phyloP scores from a whole-genome alignment of 2,329 filamentous ascomycete genomes.

The Aspergillus fumigatus region DNA sequence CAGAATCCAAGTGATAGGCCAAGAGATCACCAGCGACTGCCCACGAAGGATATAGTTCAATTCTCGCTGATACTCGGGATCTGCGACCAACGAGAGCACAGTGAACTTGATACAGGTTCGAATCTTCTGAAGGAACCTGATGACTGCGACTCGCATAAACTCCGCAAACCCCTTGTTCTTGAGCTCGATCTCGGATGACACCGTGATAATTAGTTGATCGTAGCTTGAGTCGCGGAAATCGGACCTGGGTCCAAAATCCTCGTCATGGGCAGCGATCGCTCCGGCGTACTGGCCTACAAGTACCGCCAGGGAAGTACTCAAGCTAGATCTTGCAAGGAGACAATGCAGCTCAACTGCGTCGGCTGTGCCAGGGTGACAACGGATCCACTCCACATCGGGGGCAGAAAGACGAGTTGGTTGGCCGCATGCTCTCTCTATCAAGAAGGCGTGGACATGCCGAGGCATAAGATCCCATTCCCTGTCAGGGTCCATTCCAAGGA shows the following conservation, averaged over 20 bases:
- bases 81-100: constrained; percentile 47
- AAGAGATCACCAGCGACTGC: constrained; percentile 33
- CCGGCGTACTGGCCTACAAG: not conserved
- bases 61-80: constrained; percentile 50
- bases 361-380: constrained; percentile 17
- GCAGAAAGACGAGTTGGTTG: constrained; percentile 37
- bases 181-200: not conserved
- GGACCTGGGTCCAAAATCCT: not conserved
- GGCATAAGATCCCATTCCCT: constrained; percentile 12
- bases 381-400: constrained; percentile 40
- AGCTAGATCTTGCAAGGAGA: not conserved
- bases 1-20: constrained; percentile 36
- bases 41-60: constrained; percentile 41
- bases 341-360: not conserved
- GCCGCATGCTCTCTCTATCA: constrained; percentile 42
- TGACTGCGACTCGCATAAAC: not conserved
- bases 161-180: not conserved
- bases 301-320: not conserved
- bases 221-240: not conserved
- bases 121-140: constrained; percentile 29
- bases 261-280: not conserved
- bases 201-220: not conserved
- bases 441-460: not conserved
- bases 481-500: constrained; percentile 12
- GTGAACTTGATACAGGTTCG: constrained; percentile 47